Percentiles rank a stretch among this genome's conserved stretches.
Conservation (phyloP, 202 grass and related monocot species). For the Carex arenaria region DNA sequence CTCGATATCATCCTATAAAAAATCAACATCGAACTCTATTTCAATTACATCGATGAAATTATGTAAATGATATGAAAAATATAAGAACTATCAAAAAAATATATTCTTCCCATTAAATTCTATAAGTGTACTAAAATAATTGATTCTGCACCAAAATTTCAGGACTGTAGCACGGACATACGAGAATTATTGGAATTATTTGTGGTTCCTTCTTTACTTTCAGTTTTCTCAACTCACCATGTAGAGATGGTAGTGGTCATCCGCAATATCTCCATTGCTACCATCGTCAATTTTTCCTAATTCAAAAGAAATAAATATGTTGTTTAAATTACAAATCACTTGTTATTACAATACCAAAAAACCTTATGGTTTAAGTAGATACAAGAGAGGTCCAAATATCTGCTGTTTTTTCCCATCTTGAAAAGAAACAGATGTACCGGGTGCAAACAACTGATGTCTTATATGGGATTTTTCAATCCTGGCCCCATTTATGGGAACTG, state of each 20-base stretch:
- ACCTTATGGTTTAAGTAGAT: not conserved
- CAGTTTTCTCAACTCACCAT: slow-evolving; percentile 22
- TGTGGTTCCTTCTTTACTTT: not conserved
- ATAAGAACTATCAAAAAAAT: not conserved
- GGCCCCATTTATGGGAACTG: not conserved
- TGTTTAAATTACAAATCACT: not conserved
- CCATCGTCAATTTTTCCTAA: slow-evolving; percentile 41
- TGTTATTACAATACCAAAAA: not conserved
- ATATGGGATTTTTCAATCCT: too few relatives aligned
- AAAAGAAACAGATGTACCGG: not conserved
- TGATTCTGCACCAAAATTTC: not conserved
- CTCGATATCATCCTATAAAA: slow-evolving; percentile 41
- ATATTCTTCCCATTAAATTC: not conserved
- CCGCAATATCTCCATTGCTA: slow-evolving; percentile 46
- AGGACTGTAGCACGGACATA: not conserved
- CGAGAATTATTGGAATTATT: not conserved
- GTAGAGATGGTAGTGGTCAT: slow-evolving; percentile 63
- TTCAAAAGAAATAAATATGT: not conserved
- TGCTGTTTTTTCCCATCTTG: not conserved
- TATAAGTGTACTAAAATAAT: too few relatives aligned
- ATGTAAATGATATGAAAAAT: not conserved
- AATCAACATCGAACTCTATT: not conserved
- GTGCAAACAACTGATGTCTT: not conserved
- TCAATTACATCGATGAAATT: not conserved
- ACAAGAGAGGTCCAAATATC: not conserved